Evolutionary conservation across 768 basidiomycete genomes (phyloP).

Genomic region (Agaricus blazei): DNA sequence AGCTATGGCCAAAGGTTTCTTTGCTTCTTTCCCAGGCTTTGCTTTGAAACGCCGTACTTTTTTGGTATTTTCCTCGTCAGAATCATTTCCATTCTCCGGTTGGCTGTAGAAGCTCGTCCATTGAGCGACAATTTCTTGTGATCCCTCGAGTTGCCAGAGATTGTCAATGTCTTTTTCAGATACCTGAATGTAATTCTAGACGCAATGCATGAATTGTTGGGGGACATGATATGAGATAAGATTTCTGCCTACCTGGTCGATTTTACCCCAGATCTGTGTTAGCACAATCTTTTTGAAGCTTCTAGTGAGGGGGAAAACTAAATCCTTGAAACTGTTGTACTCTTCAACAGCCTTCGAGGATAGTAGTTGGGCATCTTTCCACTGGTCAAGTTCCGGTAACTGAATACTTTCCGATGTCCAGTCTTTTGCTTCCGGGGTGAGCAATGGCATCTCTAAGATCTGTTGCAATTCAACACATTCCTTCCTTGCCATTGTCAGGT

Average conservation of each 20-base stretch:
- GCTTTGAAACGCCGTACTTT: constrained; percentile 14
- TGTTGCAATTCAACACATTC: constrained; percentile 61
- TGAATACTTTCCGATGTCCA: constrained; percentile 46
- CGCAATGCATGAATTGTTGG: neutral
- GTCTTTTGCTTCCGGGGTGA: constrained; percentile 46
- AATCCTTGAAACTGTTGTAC: constrained; percentile 46
- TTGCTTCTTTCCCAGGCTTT: constrained; percentile 24
- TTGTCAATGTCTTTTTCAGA: constrained; percentile 54
- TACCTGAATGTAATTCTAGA: constrained; percentile 52
- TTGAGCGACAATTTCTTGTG: constrained; percentile 47
- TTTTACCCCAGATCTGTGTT: constrained; percentile 57
- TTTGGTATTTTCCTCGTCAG: constrained; percentile 20
- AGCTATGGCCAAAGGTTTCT: constrained; percentile 47
- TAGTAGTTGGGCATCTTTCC: constrained; percentile 63
- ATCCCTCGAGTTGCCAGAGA: constrained; percentile 58
- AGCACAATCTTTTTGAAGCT: constrained; percentile 45
- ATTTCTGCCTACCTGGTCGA: constrained; percentile 47
- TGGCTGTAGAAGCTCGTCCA: constrained; percentile 45
- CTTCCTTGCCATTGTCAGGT: constrained; percentile 26
- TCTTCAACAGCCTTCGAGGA: constrained; percentile 54
- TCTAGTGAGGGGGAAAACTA: constrained; percentile 54
- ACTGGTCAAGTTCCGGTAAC: constrained; percentile 57
- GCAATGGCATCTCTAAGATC: constrained; percentile 56
- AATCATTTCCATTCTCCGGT: constrained; percentile 12
- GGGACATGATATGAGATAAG: neutral